Evolutionary conservation across 345 rosid species (phyloP).

Genomic region (Lepidium didymum): DNA sequence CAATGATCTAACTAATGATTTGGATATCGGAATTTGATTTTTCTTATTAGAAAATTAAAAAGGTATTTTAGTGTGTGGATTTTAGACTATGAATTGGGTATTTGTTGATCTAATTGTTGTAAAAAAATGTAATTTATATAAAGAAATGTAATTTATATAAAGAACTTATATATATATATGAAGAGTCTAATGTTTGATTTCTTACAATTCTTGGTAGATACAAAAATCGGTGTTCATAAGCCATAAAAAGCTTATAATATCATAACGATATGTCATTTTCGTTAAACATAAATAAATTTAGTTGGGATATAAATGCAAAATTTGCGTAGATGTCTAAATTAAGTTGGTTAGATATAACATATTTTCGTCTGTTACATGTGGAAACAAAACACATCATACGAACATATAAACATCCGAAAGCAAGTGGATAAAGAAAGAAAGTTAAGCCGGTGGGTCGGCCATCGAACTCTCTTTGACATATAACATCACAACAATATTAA

Average conservation of each 20-base stretch:
- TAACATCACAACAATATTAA: not conserved
- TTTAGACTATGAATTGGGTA: no score
- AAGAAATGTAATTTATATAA: no score
- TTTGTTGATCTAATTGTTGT: no score
- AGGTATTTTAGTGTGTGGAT: no score
- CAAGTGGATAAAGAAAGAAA: conserved; percentile 11
- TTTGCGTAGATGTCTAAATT: not conserved
- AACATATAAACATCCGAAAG: not conserved
- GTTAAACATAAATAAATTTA: not conserved
- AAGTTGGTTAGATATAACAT: not conserved
- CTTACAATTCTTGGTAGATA: no score
- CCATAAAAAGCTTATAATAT: not conserved
- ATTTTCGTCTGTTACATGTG: not conserved
- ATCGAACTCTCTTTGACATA: conserved; percentile 16
- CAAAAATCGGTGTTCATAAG: not conserved
- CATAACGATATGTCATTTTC: not conserved
- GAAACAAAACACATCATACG: not conserved
- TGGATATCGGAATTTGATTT: no score
- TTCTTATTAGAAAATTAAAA: no score
- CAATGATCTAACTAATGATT: no score
- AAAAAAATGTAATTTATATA: no score
- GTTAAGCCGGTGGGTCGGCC: conserved; percentile 19
- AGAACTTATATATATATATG: no score
- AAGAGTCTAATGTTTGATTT: no score
- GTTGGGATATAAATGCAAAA: not conserved